These are phyloP conservation scores for Vigna trinervia DNA, from an alignment of 306 rosid genomes.

Conservation along the genomic window DNA sequence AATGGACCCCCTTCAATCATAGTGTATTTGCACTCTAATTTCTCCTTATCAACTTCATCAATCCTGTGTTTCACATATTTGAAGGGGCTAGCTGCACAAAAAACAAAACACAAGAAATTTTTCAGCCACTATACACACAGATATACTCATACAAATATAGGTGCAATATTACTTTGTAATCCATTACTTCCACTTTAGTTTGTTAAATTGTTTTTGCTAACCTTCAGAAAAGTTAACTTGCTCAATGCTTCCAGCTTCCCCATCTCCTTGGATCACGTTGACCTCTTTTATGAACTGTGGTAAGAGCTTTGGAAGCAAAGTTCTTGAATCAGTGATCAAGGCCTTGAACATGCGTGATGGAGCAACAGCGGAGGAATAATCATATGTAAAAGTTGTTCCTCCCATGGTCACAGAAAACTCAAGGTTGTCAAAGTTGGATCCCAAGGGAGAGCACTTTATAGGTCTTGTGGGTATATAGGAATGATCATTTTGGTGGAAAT, in stretches of 20 bases:
- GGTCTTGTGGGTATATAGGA: constrained; percentile 16
- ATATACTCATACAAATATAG: not conserved
- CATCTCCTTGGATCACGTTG: constrained; percentile 63
- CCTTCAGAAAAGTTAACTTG: constrained; percentile 76
- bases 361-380: constrained; percentile 58
- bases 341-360: constrained; percentile 73
- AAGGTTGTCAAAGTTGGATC: constrained; percentile 40
- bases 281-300: constrained; percentile 68
- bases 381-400: constrained; percentile 53
- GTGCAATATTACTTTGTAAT: not conserved
- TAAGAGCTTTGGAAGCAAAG: constrained; percentile 70
- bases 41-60: constrained; percentile 62
- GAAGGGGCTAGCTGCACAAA: constrained; percentile 59
- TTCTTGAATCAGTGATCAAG: constrained; percentile 62
- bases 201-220: constrained; percentile 26
- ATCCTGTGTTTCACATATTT: constrained; percentile 67
- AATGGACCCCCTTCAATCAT: constrained; percentile 81
- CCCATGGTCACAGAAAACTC: constrained; percentile 50
- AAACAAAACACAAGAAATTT: not conserved
- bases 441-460: constrained; percentile 29
- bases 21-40: constrained; percentile 69
- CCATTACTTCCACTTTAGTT: not conserved
- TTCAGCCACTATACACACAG: not conserved
- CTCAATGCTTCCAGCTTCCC: constrained; percentile 75
- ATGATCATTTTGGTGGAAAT: constrained; percentile 27